These are phyloP conservation scores for Hyphodiscus sp. DNA, from an alignment of 2,329 filamentous ascomycete species.

Conservation along the genomic window DNA sequence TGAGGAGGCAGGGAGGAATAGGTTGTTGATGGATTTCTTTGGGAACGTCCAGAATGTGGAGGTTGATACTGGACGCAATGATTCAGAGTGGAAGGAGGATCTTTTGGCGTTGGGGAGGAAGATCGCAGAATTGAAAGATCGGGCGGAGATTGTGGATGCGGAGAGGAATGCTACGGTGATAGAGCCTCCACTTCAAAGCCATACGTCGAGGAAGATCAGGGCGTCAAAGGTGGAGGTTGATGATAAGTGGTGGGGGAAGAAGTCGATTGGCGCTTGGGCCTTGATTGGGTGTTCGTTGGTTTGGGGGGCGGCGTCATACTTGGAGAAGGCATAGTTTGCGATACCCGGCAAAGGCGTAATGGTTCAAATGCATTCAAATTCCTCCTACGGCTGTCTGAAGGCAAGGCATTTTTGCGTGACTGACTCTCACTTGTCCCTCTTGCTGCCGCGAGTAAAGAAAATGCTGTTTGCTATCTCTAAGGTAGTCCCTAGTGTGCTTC, in stretches of 20 bases:
- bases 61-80: conserved; percentile 51
- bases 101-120: conserved; percentile 67
- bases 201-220: conserved; percentile 33
- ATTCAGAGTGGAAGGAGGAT: conserved; percentile 61
- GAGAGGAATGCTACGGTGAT: conserved; percentile 22
- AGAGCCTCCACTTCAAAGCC: conserved; percentile 10
- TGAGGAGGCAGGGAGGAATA: conserved; percentile 66
- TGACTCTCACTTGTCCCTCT: neutral
- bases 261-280: conserved; percentile 53
- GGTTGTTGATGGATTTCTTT: conserved; percentile 93
- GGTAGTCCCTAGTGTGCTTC: too few relatives aligned
- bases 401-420: neutral
- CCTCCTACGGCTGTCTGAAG: neutral
- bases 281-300: conserved; percentile 54
- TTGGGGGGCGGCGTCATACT: conserved; percentile 51
- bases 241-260: conserved; percentile 62
- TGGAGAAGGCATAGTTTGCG: conserved; percentile 28
- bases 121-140: conserved; percentile 46
- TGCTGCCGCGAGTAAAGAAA: too few relatives aligned
- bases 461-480: too few relatives aligned
- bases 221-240: conserved; percentile 57
- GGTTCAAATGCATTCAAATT: neutral
- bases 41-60: conserved; percentile 98
- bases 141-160: conserved; percentile 26
- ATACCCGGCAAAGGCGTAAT: neutral